Base-by-base conservation (phyloP, 2,329 filamentous ascomycete genomes). In the Apiospora malaysiana region DNA sequence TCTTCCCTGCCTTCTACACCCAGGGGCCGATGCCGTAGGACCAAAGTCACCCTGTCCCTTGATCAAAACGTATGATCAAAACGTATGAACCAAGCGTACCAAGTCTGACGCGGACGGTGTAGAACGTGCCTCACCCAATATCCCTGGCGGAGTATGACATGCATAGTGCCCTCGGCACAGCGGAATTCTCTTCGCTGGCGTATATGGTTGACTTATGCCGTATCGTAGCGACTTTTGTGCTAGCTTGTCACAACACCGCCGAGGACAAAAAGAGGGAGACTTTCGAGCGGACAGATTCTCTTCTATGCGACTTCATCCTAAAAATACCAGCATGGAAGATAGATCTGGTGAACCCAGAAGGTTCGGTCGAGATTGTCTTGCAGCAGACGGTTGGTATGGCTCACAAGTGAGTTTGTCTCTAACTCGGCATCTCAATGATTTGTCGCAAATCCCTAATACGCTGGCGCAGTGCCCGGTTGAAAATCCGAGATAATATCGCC, bases 311-410 rank as follows among this genome's bases (percentile, higher is more conserved):
- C 69, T 83, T 81, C 79, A 74, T 80, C 25, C 76, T 82, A 42
- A 79, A 80, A 49, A 73, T 84, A 10, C 82, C 82, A 3, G 77
- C 76, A 43, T 82, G 81, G 78, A 84, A 84, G 71, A 79, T 80
- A 74, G 78, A 80, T 42, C 72, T 83, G 23, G 78, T 82, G 25
- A 79, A 82, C 71, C 76, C 79, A 3, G 76, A 81, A 42, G 81
- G 81, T 27, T 75, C 78, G 25, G 76, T 81, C 0, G 82, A 83
- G 63, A 78, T 83, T 72, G 75, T 83, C 25, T 76, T 84, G 43
- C 81, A 82, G 49, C 78, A 79, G 40, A 80, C 81, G 5, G 76
- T 82, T 23, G 77, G 75, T 14, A 76, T 80, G 46, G 78, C 81
- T 37, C 78, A 83, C 70, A 75, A 76, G 82, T 83, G 75, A 75